phyloP scores from a whole-genome alignment of 768 basidiomycete genomes.

The Chalciporus piperatus region DNA sequence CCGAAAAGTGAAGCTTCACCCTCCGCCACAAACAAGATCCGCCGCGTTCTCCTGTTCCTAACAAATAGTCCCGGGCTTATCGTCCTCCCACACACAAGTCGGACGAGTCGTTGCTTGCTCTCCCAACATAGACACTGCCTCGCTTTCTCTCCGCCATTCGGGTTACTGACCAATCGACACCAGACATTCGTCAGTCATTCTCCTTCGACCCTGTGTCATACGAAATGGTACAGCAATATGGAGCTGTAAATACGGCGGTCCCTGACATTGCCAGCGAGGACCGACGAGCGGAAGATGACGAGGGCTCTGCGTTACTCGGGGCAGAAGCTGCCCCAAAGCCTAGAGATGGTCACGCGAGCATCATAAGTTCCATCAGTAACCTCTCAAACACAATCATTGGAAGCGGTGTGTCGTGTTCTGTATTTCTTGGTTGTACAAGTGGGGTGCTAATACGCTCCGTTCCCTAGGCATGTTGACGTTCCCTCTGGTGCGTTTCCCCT shows the following conservation, averaged over 20 bases:
- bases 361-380: slow-evolving; percentile 73
- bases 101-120: not conserved
- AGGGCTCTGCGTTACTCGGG: slow-evolving; percentile 62
- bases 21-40: not conserved
- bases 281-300: slow-evolving; percentile 33
- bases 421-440: not conserved
- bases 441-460: not conserved
- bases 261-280: slow-evolving; percentile 14
- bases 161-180: not conserved
- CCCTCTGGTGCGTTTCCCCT: slow-evolving; percentile 54
- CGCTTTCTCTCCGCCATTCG: not conserved
- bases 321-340: slow-evolving; percentile 25
- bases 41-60: no score
- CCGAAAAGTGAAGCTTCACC: not conserved
- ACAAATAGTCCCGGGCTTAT: not conserved
- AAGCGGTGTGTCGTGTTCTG: slow-evolving; percentile 54
- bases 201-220: slow-evolving; percentile 25
- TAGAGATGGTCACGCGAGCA: slow-evolving; percentile 64
- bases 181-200: not conserved
- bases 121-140: not conserved
- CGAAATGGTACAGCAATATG: slow-evolving; percentile 74
- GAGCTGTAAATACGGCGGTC: slow-evolving; percentile 44
- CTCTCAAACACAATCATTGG: slow-evolving; percentile 90
- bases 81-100: not conserved
- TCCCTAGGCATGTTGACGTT: slow-evolving; percentile 81